phyloP scores from a whole-genome alignment of 2,329 filamentous ascomycete species.

The Fusarium devonianum region DNA sequence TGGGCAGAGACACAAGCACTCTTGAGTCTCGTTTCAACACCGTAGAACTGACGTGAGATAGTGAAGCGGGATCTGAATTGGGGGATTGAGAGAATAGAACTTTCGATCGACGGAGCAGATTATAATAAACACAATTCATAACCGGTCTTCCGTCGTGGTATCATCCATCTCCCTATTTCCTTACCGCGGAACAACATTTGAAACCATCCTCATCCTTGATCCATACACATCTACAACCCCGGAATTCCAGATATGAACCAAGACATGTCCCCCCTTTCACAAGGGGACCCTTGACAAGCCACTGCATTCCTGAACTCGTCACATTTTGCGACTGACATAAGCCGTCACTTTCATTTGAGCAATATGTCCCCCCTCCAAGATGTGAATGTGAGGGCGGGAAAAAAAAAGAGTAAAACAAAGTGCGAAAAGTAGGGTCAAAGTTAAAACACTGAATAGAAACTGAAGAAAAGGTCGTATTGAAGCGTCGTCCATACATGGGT shows the following conservation, averaged over 20 bases:
- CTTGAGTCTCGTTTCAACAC: too few relatives aligned
- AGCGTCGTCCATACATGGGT: conserved; percentile 30
- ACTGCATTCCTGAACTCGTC: neutral
- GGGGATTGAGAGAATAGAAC: too few relatives aligned
- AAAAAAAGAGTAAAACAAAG: conserved; percentile 11
- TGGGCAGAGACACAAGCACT: too few relatives aligned
- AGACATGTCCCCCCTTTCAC: neutral
- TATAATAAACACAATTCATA: neutral
- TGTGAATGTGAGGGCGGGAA: conserved; percentile 2
- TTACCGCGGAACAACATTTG: neutral
- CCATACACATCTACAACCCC: conserved; percentile 4
- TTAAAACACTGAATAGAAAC: conserved; percentile 9
- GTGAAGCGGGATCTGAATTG: too few relatives aligned
- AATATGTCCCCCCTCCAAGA: too few relatives aligned
- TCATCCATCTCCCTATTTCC: conserved; percentile 7
- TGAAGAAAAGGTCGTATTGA: conserved; percentile 1
- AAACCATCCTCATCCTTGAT: neutral
- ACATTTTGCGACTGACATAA: too few relatives aligned
- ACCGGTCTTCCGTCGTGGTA: neutral
- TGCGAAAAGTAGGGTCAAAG: conserved; percentile 3
- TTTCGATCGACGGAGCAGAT: too few relatives aligned
- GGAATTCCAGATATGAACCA: conserved; percentile 9
- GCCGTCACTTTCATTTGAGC: too few relatives aligned
- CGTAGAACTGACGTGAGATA: too few relatives aligned
- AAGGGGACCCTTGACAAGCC: neutral